Base-by-base conservation (phyloP, 176 grass and related monocot genomes). In the Carex parvula region DNA sequence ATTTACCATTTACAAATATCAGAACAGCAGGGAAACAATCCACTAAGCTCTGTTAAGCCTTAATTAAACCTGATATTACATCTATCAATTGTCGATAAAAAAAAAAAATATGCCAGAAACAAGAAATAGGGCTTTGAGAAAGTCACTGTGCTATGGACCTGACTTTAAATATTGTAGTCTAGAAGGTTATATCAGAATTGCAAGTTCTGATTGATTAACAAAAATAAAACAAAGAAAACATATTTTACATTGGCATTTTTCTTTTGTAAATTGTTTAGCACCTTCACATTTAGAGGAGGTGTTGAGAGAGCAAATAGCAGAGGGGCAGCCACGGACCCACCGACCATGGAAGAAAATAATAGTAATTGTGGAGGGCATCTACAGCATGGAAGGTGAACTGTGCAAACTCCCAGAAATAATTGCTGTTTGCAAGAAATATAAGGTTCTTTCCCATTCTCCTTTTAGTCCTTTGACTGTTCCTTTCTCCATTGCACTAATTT, bases 351-450 rank as follows among this genome's bases (percentile, higher is more conserved):
- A 92, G 82, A 97, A 93, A 87, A 97, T 97, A 56, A 92, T 97
- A 89, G 93, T 95, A 65, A 89, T 95, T 84, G 89, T 95, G 12
- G 93, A 95, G 87, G 91, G 93, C 67, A 95, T 95, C 64, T 95
- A 95, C 50, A 95, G 93, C 72, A 95, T 95, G 93, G 93, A 95
- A 89, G 93, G 93, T 52, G 91, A 95, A 82, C 84, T 95, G 26
- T 92, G 93, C 89, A 95, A 92, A 83, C 89, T 95, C 18, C 93
- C 93, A 84, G 91, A 95, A 88, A 88, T 95, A 39, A 91, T 92
- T 79, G 87, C 91, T 84, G 91, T 95, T 54, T 95, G 93, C 91
- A 95, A 95, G 83, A 95, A 95, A 86, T 95, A 92, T 65, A 95
- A 95, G 90, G 93, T 95, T 92, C 11, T 60, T 85, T 90, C 56